Base-by-base conservation (phyloP, 1,139 yeast genomes). In the Suhomyces taliae region DNA sequence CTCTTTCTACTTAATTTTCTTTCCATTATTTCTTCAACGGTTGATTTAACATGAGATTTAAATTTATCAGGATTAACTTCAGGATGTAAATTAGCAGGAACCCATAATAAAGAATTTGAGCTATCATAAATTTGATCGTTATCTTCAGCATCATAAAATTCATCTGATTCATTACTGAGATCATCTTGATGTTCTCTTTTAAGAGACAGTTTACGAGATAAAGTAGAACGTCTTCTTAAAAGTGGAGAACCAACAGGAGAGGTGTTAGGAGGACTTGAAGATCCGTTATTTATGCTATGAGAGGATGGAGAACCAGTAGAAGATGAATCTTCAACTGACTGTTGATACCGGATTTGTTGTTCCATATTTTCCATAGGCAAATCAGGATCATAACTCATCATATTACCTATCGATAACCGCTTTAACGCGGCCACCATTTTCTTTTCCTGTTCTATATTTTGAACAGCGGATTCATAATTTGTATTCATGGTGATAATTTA, bases 41-140 rank as follows among this genome's bases (percentile, higher is more conserved):
- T 87, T 43, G 82, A 78, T 58, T 87, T 87, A 36, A 93, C 89
- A 67, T 90, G 90, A 52, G 83, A 80, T 56, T 86, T 80, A 77
- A 90, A 93, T 57, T 88, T 90, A 57, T 89, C 95, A 1, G 98
- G 98, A 34, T 95, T 91, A 14, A 93, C 81, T 59, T 87, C 93
- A 1, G 99, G 98, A 62, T 93, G 99, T 41, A 90, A 78, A 53
- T 83, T 84, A 1, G 98, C 98, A 0, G 98, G 97, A 1, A 93
- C 97, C 99, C 99, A 91, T 43, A 90, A 69, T 12, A 84, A 65
- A 45, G 65, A 53, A 41, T 66, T 65, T 14, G 62, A 50, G 10
- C 68, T 51, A 42, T 68, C 70, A 34, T 58, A 56, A 31, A 61
- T 53, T 34, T 63, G 64, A 40, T 66, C 70, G 32, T 43, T 53